Evolutionary conservation across 768 basidiomycete species (phyloP), one percentile per base, ranked within the genome.

Genomic region (Mycena haematopus): DNA sequence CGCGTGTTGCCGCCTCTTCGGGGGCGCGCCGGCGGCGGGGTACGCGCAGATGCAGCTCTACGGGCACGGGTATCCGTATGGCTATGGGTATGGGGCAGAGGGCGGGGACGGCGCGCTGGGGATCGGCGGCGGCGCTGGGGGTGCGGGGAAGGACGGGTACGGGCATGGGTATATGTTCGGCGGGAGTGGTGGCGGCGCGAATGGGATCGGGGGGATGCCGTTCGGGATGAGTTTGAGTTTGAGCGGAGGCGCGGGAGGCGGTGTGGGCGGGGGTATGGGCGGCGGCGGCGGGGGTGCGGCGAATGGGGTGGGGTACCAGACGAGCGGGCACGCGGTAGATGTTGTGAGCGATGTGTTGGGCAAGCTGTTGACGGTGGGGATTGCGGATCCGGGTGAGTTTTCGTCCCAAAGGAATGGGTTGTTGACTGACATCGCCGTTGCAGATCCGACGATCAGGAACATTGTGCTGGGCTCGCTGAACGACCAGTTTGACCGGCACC

Each of bases 311-410:
- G 95, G 92, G 74, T 93, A 92, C 68, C 96, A 99, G 78, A 90
- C 93, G n/a, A 96, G 94, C 78, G 94, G 89, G 68, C 93, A 98
- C 75, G 92, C 95, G 11, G 95, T 97, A 58, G 95, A 98, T 70
- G 89, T 99, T 56, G 95, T 99, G 71, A 93, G 93, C 73, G 96
- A 99, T 66, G 96, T 99, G 21, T 81, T 99, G 47, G 96, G 97
- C 72, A 99, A 98, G 75, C 82, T 99, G 21, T 77, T 99, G 60
- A 96, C 93, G 1, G 93, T 98, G 31, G 96, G 92, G 15, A 95
- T 97, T 57, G 95, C 96, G 29, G 97, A 99, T 80, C 94, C 96
- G 38, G 94, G 96, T 95, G 69, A 38, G 76, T 63, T 40, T n/a
- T 49, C 38, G 29, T n/a, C n/a, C 21, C 56, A 14, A 10, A 8